Conservation (phyloP, 805 yeast species). For the Saccharomycopsis amapae region DNA sequence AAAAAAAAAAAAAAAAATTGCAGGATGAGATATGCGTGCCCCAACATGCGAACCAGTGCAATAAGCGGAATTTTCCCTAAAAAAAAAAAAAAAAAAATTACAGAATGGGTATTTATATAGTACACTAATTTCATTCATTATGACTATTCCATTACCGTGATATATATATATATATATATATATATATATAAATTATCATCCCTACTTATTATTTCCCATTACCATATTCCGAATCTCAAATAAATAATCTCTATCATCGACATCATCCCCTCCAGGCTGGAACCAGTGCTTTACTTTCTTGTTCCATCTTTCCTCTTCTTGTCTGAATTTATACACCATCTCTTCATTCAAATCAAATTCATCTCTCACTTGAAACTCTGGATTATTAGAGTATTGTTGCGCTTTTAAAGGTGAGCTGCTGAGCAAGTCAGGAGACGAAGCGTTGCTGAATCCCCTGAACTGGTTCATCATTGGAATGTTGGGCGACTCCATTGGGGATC, state of each 20-base stretch:
- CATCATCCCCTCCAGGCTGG: constrained; percentile 19
- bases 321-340: constrained; percentile 24
- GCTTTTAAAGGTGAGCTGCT: neutral
- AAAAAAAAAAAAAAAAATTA: too few species aligned
- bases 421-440: neutral
- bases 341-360: constrained; percentile 28
- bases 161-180: too few species aligned
- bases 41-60: too few species aligned
- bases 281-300: constrained; percentile 30
- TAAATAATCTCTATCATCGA: constrained; percentile 25
- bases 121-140: too few species aligned
- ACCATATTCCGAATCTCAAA: constrained; percentile 30
- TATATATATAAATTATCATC: too few species aligned
- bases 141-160: too few species aligned
- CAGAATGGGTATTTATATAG: too few species aligned
- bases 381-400: too few species aligned
- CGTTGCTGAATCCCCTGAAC: constrained; percentile 1
- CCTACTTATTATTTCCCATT: constrained; percentile 21
- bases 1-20: too few species aligned
- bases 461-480: neutral
- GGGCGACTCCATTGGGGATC: neutral
- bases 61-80: too few species aligned
- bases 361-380: constrained; percentile 23
- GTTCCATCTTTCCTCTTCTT: constrained; percentile 31
- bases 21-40: too few species aligned